These are phyloP conservation scores for Pyrenopolyporus hunteri DNA, from an alignment of 495 filamentous ascomycete species.

Conservation along the genomic window DNA sequence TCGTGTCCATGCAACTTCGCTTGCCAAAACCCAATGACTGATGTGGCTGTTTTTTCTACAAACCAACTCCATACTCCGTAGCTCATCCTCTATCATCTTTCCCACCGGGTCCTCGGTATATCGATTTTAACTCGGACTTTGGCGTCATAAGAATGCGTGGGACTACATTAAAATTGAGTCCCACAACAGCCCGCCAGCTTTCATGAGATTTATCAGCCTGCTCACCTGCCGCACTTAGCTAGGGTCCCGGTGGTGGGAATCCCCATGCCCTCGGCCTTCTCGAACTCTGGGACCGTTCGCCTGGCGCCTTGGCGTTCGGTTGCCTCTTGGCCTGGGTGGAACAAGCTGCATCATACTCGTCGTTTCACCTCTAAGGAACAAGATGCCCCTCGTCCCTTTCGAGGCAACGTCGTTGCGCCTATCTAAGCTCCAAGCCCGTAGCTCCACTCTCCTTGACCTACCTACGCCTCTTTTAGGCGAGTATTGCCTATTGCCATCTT, in stretches of 20 bases:
- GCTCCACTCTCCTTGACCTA: conserved; percentile 33
- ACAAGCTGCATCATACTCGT: conserved; percentile 12
- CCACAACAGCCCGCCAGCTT: conserved; percentile 20
- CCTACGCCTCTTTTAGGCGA: conserved; percentile 37
- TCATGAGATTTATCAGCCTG: conserved; percentile 21
- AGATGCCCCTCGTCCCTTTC: conserved; percentile 1
- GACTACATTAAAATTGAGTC: conserved; percentile 29
- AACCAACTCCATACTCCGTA: background rate
- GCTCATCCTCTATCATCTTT: background rate
- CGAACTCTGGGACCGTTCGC: conserved; percentile 32
- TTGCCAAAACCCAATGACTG: conserved; percentile 40
- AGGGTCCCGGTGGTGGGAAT: conserved; percentile 19
- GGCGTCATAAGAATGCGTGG: conserved; percentile 33
- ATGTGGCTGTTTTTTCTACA: conserved; percentile 13
- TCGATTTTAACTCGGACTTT: background rate
- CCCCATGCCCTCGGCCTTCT: conserved; percentile 14
- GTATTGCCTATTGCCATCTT: conserved; percentile 35
- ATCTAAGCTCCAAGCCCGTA: conserved; percentile 18
- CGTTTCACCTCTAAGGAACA: conserved; percentile 25
- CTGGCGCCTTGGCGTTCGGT: conserved; percentile 37
- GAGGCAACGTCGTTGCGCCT: conserved; percentile 24
- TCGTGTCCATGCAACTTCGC: conserved; percentile 43
- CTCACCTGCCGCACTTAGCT: conserved; percentile 25
- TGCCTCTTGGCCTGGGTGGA: conserved; percentile 21
- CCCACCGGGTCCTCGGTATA: conserved; percentile 18